Conservation (phyloP, 305 asterid species). For the Petunia hybrid region DNA sequence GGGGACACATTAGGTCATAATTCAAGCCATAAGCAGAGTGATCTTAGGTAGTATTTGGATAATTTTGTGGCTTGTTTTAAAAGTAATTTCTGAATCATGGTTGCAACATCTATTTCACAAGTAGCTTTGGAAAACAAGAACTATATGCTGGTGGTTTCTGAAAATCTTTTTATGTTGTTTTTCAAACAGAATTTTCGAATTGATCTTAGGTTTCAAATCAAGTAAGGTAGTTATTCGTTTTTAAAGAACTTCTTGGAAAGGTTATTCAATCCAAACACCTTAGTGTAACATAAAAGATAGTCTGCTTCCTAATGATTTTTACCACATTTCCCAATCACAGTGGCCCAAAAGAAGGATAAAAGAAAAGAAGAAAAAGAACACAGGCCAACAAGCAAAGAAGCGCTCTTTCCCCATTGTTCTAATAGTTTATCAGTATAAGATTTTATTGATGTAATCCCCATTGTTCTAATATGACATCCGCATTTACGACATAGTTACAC, state of each 20-base stretch:
- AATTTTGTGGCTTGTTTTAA: background rate
- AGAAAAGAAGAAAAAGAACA: background rate
- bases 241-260: too few relatives aligned
- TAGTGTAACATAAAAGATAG: background rate
- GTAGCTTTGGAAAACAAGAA: background rate
- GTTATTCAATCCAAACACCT: background rate
- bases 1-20: background rate
- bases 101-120: background rate
- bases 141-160: conserved; percentile 4
- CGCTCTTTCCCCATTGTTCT: background rate
- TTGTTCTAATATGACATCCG: background rate
- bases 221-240: background rate
- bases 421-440: too few relatives aligned
- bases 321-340: background rate
- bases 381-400: background rate
- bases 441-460: too few relatives aligned
- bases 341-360: background rate
- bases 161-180: background rate
- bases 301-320: background rate
- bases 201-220: background rate
- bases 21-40: background rate
- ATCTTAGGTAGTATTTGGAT: background rate
- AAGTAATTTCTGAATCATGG: background rate
- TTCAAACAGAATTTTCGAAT: background rate
- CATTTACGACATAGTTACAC: background rate